Evolutionary conservation across 192 early-diverging fungal species (phyloP).

Genomic region (Paraglomus brasilianum): DNA sequence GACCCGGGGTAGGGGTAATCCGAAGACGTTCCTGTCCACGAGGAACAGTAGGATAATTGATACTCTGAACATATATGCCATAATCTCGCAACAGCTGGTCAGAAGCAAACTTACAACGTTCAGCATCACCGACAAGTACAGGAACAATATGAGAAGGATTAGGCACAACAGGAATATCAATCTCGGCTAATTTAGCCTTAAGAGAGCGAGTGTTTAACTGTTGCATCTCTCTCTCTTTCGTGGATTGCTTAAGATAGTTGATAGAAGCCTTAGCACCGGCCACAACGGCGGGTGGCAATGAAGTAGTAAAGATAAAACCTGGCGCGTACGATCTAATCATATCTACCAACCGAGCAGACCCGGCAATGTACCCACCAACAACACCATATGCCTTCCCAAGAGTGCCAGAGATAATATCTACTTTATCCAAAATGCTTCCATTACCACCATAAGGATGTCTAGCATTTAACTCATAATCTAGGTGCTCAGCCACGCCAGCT

Average conservation of each 20-base stretch:
- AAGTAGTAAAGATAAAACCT: slow-evolving; percentile 99
- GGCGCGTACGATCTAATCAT: slow-evolving; percentile 97
- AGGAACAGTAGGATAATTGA: slow-evolving; percentile 98
- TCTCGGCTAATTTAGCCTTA: slow-evolving; percentile 73
- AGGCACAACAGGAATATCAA: slow-evolving; percentile 95
- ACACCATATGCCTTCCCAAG: slow-evolving; percentile 97
- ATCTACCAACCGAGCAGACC: slow-evolving; percentile 82
- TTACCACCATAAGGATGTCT: slow-evolving; percentile 44
- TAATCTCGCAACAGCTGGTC: slow-evolving; percentile 89
- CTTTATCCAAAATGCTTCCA: slow-evolving; percentile 72
- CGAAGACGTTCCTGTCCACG: slow-evolving; percentile 95
- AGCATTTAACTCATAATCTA: slow-evolving; percentile 75
- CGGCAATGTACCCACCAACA: slow-evolving; percentile 96
- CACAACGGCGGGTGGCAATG: slow-evolving; percentile 89
- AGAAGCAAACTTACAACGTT: slow-evolving; percentile 86
- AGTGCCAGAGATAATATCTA: slow-evolving; percentile 95
- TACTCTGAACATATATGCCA: slow-evolving; percentile 96
- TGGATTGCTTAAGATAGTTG: slow-evolving; percentile 85
- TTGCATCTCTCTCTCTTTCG: slow-evolving; percentile 85
- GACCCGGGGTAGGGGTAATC: slow-evolving; percentile 97
- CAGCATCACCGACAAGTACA: slow-evolving; percentile 95
- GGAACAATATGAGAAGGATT: slow-evolving; percentile 99
- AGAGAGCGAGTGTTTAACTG: slow-evolving; percentile 90
- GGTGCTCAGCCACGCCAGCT: slow-evolving; percentile 93
- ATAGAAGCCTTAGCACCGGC: slow-evolving; percentile 91